phyloP scores from a whole-genome alignment of 768 basidiomycete species.

The Boletus tomentosulus region DNA sequence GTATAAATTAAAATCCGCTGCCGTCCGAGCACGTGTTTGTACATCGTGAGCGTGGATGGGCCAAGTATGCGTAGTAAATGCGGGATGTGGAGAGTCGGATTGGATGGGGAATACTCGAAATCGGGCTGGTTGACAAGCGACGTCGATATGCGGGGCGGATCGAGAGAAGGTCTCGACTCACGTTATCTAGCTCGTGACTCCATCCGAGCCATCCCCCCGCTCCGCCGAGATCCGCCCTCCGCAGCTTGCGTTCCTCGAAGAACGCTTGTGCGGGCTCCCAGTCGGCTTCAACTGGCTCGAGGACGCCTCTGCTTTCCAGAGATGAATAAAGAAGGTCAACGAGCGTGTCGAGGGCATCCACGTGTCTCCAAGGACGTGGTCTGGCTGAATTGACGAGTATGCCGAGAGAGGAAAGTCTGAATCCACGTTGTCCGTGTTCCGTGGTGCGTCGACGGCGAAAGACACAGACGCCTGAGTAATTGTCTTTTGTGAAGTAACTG shows the following conservation, averaged over 20 bases:
- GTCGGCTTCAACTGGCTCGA: constrained; percentile 51
- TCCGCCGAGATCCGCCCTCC: constrained; percentile 47
- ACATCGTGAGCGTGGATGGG: constrained; percentile 71
- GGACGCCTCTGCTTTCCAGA: constrained; percentile 42
- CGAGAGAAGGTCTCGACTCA: constrained; percentile 21
- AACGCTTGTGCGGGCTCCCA: constrained; percentile 62
- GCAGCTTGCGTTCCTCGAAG: constrained; percentile 60
- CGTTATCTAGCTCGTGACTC: constrained; percentile 60
- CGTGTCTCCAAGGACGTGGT: constrained; percentile 75
- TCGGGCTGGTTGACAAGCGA: constrained; percentile 23
- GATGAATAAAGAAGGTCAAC: constrained; percentile 49
- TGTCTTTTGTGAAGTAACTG: constrained; percentile 72
- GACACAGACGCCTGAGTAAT: constrained; percentile 66
- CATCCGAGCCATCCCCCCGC: constrained; percentile 65
- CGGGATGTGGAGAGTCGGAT: constrained; percentile 68
- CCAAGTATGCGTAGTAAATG: constrained; percentile 75
- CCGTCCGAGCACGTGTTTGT: constrained; percentile 74
- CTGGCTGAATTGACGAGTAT: constrained; percentile 61
- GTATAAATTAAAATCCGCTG: constrained; percentile 78
- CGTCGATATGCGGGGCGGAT: not conserved
- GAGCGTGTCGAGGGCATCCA: constrained; percentile 58
- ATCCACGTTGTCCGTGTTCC: constrained; percentile 73
- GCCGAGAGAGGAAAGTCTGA: constrained; percentile 74
- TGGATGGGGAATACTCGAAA: constrained; percentile 24
- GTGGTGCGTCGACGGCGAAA: constrained; percentile 66